Conservation (phyloP, 2,329 filamentous ascomycete species). For the Xylaria sp. region DNA sequence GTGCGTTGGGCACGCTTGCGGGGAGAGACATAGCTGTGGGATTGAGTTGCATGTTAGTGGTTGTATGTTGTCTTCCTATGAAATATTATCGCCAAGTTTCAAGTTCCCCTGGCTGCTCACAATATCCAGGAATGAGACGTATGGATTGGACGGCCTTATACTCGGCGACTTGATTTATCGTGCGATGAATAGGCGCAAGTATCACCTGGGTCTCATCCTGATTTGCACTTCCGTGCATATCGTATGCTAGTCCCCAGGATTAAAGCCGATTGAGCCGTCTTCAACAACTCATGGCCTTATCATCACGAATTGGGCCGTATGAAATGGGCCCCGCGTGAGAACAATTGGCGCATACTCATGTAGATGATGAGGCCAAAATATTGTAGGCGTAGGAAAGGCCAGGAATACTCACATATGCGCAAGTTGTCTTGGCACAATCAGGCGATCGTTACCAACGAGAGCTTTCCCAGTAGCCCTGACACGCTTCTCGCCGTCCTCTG, state of each 20-base stretch:
- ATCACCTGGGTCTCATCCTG: no score
- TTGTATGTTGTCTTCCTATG: no score
- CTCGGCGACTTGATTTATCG: no score
- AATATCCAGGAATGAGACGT: no score
- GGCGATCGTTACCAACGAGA: conserved; percentile 82
- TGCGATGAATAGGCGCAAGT: no score
- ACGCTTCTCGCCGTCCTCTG: conserved; percentile 80
- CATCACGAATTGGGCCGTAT: background rate
- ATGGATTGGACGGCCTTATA: no score
- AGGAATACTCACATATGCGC: conserved; percentile 76
- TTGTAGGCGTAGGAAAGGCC: background rate
- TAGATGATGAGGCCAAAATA: background rate
- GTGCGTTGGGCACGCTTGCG: conserved; percentile 86
- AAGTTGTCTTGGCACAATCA: conserved; percentile 85
- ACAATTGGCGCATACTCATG: background rate
- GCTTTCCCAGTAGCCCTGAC: conserved; percentile 82
- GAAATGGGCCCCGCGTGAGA: background rate
- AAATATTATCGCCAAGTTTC: no score
- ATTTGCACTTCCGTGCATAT: no score
- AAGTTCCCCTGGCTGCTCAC: no score
- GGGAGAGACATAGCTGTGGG: conserved; percentile 81
- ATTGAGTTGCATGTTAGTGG: conserved; percentile 11
- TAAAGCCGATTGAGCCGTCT: background rate
- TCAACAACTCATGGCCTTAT: background rate
- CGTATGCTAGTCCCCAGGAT: no score